Percentiles rank a stretch among this genome's conserved stretches.
Evolutionary conservation across 2,329 filamentous ascomycete genomes (phyloP).

Genomic region (Thelonectria discophora): DNA sequence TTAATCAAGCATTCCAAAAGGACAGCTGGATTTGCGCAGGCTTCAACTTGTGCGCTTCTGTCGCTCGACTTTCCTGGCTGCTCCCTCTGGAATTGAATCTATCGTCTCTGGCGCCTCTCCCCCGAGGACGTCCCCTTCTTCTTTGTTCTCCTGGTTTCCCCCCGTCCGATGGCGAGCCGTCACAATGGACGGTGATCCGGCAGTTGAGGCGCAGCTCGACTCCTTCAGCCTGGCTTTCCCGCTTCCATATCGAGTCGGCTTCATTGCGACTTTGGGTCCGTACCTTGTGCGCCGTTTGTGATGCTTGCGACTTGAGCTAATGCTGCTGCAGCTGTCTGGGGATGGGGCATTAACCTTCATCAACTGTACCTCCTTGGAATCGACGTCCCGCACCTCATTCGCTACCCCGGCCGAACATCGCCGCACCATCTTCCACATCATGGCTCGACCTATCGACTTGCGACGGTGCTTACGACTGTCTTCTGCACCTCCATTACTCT

Average conservation of each 20-base stretch:
- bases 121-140: constrained; percentile 12
- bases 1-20: constrained; percentile 33
- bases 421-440: constrained; percentile 78
- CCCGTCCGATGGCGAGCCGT: constrained; percentile 39
- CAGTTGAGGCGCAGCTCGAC: constrained; percentile 78
- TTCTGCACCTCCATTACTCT: constrained; percentile 76
- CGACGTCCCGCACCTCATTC: constrained; percentile 85
- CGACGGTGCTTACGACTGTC: constrained; percentile 76
- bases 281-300: constrained; percentile 8
- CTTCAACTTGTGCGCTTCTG: constrained; percentile 29
- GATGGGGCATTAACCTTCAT: constrained; percentile 92
- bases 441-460: constrained; percentile 85
- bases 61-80: constrained; percentile 15
- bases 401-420: constrained; percentile 80
- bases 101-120: constrained; percentile 14
- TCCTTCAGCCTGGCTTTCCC: constrained; percentile 87
- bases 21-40: constrained; percentile 38
- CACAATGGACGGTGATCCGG: constrained; percentile 76
- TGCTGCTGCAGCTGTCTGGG: constrained; percentile 80
- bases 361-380: constrained; percentile 83
- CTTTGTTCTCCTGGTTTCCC: neutral
- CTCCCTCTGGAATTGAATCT: constrained; percentile 26
- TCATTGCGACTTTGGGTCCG: constrained; percentile 85
- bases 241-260: constrained; percentile 86
- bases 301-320: constrained; percentile 19